phyloP scores from a whole-genome alignment of 2,329 filamentous ascomycete genomes.

The Hymenoscyphus infarciens region DNA sequence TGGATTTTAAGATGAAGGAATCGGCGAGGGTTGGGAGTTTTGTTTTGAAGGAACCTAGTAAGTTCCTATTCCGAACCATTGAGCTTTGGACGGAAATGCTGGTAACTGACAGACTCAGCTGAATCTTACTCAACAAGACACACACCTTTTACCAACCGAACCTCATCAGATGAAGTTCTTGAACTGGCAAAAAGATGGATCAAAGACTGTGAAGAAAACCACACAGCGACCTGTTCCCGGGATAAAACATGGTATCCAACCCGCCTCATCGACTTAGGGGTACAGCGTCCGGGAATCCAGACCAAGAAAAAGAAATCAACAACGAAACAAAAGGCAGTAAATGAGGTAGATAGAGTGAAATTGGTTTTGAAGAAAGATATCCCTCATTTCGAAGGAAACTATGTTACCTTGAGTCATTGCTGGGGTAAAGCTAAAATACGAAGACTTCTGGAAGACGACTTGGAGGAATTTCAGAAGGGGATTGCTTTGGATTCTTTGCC shows the following conservation, averaged over 20 bases:
- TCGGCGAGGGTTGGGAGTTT: constrained; percentile 4
- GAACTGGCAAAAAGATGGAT: constrained; percentile 10
- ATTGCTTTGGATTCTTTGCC: background rate
- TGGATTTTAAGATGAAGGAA: constrained; percentile 9
- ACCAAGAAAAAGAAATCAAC: background rate
- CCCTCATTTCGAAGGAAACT: background rate
- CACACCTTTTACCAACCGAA: background rate
- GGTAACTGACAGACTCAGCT: background rate
- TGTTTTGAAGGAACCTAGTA: constrained; percentile 1
- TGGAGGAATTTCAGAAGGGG: constrained; percentile 6
- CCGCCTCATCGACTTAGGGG: background rate
- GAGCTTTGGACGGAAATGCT: too few species aligned
- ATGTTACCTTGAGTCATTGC: constrained; percentile 14
- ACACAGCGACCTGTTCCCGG: background rate
- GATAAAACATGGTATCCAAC: constrained; percentile 9
- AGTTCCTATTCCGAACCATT: too few species aligned
- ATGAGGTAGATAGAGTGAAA: background rate
- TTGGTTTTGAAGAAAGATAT: background rate
- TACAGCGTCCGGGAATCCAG: background rate
- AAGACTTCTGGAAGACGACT: background rate
- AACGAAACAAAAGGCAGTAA: background rate
- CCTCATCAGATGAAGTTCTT: constrained; percentile 5
- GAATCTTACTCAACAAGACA: background rate
- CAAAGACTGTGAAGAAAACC: background rate
- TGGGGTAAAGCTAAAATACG: constrained; percentile 4